Percentiles rank a stretch among this genome's conserved stretches.
Evolutionary conservation across 1,284 basidiomycete genomes (phyloP).

Genomic region (Ustilago bromivora): DNA sequence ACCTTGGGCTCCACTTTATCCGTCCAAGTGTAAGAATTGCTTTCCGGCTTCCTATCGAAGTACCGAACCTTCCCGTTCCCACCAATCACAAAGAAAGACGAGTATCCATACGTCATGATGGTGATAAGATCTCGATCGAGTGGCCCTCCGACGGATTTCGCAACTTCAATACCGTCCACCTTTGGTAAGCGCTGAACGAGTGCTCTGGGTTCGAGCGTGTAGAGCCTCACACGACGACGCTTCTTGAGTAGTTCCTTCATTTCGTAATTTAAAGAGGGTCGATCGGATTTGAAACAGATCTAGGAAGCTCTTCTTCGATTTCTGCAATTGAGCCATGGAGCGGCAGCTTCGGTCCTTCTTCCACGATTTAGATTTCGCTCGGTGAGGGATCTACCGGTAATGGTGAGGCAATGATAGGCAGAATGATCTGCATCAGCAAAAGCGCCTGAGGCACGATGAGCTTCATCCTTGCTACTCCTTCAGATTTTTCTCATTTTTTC

Average conservation of each 20-base stretch:
- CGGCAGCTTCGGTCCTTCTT: background rate
- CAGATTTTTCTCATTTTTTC: too few species aligned
- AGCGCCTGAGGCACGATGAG: background rate
- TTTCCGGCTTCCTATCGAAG: background rate
- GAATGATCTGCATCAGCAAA: background rate
- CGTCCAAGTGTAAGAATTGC: background rate
- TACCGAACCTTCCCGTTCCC: slow-evolving; percentile 4
- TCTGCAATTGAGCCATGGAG: background rate
- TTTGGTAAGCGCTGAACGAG: background rate
- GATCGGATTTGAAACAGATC: background rate
- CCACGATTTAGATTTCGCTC: background rate
- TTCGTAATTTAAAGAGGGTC: slow-evolving; percentile 3
- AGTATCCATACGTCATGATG: background rate
- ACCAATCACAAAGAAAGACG: background rate
- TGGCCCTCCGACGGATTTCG: background rate
- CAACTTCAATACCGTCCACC: background rate
- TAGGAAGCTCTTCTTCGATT: slow-evolving; percentile 1
- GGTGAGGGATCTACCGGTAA: background rate
- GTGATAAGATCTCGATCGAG: slow-evolving; percentile 1
- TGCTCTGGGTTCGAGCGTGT: background rate
- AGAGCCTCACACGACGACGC: background rate
- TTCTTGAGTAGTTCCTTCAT: slow-evolving; percentile 2
- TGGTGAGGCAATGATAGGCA: background rate
- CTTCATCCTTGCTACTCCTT: background rate
- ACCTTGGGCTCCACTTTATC: background rate